phyloP scores from a whole-genome alignment of 23 red algal species.

The Gracilaria vermiculophylla region DNA sequence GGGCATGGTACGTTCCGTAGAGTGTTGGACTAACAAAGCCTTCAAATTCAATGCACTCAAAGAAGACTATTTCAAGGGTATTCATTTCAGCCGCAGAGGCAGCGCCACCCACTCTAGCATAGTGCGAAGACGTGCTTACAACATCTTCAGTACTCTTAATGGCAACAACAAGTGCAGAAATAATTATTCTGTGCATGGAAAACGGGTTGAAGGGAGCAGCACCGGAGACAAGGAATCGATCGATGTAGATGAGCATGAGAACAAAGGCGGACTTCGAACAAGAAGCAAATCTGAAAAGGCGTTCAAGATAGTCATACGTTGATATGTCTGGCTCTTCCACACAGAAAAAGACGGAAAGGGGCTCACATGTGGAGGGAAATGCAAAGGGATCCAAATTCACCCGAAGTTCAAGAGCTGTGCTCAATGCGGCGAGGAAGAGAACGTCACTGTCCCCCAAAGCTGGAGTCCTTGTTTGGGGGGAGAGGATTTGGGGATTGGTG shows the following conservation, averaged over 20 bases:
- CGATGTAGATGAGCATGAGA: slow-evolving; percentile 60
- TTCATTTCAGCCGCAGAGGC: slow-evolving; percentile 75
- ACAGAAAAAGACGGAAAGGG: slow-evolving; percentile 40
- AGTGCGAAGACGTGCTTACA: slow-evolving; percentile 71
- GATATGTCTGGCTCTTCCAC: slow-evolving; percentile 38
- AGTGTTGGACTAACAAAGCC: background rate
- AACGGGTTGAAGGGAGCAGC: background rate
- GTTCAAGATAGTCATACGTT: slow-evolving; percentile 31
- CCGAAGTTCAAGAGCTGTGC: background rate
- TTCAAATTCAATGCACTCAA: background rate
- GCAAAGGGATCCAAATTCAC: background rate
- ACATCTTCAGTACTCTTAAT: slow-evolving; percentile 85
- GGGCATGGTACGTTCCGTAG: background rate
- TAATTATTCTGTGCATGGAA: slow-evolving; percentile 78
- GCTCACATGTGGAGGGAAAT: background rate
- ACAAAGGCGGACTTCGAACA: slow-evolving; percentile 56
- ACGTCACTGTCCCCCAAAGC: no score
- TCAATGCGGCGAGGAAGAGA: background rate
- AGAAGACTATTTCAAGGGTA: slow-evolving; percentile 67
- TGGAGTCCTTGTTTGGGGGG: no score
- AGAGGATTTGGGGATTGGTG: background rate
- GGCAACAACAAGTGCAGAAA: slow-evolving; percentile 77
- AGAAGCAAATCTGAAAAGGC: slow-evolving; percentile 41
- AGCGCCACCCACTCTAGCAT: slow-evolving; percentile 83
- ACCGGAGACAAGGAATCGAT: slow-evolving; percentile 14